Evolutionary conservation across 1,139 yeast genomes (phyloP).

Genomic region (Candida sp.): DNA sequence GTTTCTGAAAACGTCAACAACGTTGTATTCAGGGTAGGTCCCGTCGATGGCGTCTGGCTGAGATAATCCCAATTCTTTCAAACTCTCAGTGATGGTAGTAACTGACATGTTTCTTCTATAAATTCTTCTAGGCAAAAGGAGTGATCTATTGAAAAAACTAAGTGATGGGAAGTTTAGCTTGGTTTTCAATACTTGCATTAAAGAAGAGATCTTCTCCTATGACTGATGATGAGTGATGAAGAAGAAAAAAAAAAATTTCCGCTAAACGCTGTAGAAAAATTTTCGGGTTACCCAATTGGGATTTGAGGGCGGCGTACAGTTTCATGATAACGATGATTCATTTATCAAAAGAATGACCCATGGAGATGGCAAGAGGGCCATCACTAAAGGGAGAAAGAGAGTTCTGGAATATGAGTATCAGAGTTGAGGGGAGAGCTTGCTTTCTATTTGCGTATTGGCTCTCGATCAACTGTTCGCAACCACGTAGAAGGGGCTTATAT

Average conservation of each 20-base stretch:
- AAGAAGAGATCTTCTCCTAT: conserved; percentile 1
- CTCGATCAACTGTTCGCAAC: too few relatives aligned
- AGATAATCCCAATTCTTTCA: conserved; percentile 40
- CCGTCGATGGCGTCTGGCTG: conserved; percentile 29
- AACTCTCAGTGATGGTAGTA: conserved; percentile 35
- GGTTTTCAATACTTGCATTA: conserved; percentile 14
- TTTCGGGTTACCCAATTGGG: background rate
- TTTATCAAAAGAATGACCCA: background rate
- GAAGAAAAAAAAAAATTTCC: background rate
- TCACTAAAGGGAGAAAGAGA: background rate
- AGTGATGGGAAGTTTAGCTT: conserved; percentile 1
- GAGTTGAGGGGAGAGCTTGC: too few relatives aligned
- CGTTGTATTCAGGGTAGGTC: conserved; percentile 74
- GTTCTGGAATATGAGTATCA: too few relatives aligned
- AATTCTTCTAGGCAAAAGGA: background rate
- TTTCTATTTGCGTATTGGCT: too few relatives aligned
- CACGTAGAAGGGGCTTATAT: too few relatives aligned
- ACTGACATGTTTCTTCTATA: conserved; percentile 13
- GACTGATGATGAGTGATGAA: background rate
- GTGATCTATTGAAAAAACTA: conserved; percentile 1
- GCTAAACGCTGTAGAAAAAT: background rate
- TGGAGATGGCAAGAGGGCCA: background rate
- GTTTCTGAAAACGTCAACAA: conserved; percentile 85
- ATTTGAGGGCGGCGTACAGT: background rate
- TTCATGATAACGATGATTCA: background rate